Conservation (phyloP, 176 grass and related monocot species). For the Zea luxurians region DNA sequence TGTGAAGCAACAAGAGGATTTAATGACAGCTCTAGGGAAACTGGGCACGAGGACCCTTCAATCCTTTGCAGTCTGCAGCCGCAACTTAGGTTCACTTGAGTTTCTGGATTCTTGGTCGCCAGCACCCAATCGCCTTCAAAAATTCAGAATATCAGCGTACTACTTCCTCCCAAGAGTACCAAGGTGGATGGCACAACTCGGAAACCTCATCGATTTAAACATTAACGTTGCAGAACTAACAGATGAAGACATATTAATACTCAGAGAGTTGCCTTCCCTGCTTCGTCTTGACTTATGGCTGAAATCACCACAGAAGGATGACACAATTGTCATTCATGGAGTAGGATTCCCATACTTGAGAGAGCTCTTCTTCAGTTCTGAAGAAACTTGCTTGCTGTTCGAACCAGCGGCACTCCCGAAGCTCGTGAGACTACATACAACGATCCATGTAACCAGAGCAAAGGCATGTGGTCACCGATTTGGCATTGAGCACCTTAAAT, state of each 20-base stretch:
- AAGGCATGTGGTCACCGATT: slow-evolving; percentile 16
- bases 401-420: slow-evolving; percentile 26
- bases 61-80: slow-evolving; percentile 33
- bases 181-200: slow-evolving; percentile 36
- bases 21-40: slow-evolving; percentile 31
- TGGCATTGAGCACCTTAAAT: slow-evolving; percentile 36
- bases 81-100: slow-evolving; percentile 13
- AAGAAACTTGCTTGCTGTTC: slow-evolving; percentile 26
- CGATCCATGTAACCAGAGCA: slow-evolving; percentile 27
- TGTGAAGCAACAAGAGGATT: slow-evolving; percentile 29
- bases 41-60: slow-evolving; percentile 21
- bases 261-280: slow-evolving; percentile 32
- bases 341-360: slow-evolving; percentile 33
- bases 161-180: slow-evolving; percentile 44
- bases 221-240: slow-evolving; percentile 37
- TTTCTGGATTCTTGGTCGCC: slow-evolving; percentile 31
- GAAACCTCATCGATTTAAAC: slow-evolving; percentile 41
- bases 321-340: slow-evolving; percentile 17
- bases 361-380: slow-evolving; percentile 30
- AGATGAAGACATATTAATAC: slow-evolving; percentile 36
- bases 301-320: slow-evolving; percentile 30
- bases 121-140: slow-evolving; percentile 34
- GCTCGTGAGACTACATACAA: slow-evolving; percentile 25
- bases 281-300: slow-evolving; percentile 30
- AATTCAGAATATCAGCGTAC: slow-evolving; percentile 30